These are phyloP conservation scores for Tarenaya hassleriana DNA, from an alignment of 345 rosid genomes.

Conservation along the genomic window DNA sequence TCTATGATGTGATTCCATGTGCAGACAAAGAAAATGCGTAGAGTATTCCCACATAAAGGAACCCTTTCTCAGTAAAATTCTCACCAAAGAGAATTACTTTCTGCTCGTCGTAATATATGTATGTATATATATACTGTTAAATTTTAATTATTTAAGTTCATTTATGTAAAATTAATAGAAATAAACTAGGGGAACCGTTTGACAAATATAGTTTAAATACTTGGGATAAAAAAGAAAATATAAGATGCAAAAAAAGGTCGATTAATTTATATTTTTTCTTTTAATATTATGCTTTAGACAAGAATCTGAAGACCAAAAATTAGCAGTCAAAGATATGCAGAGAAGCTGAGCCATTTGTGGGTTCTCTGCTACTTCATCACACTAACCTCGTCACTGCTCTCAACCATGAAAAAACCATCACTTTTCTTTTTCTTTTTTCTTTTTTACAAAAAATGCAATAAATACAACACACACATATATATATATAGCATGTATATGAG, in stretches of 20 bases:
- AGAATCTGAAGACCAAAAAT: slow-evolving; percentile 17
- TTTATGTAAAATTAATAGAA: too few species aligned
- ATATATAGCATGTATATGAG: too few species aligned
- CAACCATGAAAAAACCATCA: slow-evolving; percentile 18
- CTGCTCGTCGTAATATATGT: too few species aligned
- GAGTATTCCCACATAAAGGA: slow-evolving; percentile 6
- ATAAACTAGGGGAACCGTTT: too few species aligned
- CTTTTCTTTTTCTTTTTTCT: neutral
- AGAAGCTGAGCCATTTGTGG: slow-evolving; percentile 35
- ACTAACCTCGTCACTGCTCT: slow-evolving; percentile 16
- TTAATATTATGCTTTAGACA: slow-evolving; percentile 7
- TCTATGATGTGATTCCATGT: neutral
- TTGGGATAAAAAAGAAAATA: neutral
- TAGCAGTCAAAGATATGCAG: slow-evolving; percentile 38
- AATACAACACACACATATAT: neutral
- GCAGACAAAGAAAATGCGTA: slow-evolving; percentile 2
- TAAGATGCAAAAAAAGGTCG: neutral
- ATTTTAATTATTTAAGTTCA: too few species aligned
- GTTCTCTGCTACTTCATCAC: slow-evolving; percentile 26
- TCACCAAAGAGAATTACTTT: too few species aligned
- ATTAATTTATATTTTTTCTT: neutral
- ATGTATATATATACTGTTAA: too few species aligned
- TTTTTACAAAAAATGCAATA: too few species aligned
- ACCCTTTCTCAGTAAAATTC: slow-evolving; percentile 1
- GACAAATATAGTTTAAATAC: neutral